Base-by-base conservation (phyloP, 495 filamentous ascomycete species). In the Bombardia bombarda region DNA sequence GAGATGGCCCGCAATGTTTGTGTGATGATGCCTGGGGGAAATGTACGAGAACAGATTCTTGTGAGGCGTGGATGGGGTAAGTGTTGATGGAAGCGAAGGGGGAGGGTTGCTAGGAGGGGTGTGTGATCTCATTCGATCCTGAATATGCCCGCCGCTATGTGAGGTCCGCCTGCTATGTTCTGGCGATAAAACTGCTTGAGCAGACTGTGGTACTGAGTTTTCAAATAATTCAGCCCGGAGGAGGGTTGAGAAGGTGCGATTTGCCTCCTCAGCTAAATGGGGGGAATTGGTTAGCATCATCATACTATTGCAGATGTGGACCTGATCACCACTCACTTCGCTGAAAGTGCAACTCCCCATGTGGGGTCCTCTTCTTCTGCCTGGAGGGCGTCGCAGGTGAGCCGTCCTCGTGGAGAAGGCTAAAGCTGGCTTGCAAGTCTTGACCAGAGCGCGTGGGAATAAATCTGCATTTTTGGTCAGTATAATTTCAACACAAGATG, bases 31-130 rank as follows among this genome's bases (percentile, higher is more conserved):
- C 16, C 86, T 78, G 9, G 87, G 86, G 10, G 87, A 88, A 52
- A 86, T 82, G 51, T 93, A 98, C 38, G 84, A 85, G 62, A 98
- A 96, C 26, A 98, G 78, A 55, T 96, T 97, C 67, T 96, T 97
- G 59, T 94, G 88, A 3, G 92, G 92, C 7, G 92, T 97, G 4
- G 89, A 90, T 0, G 93, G 92, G 3, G 88, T 95, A 32, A 92
- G 70, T 35, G 73, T 78, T 4, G 83, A 69, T 13, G 83, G 77
- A 18, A 84, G 65, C 26, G 75, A 68, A 10, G 78, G 72, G 19
- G 74, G 65, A 6, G 72, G 56, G 54, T 81, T 81, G 25, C 72
- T 79, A 6, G 92, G 87, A 22, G 90, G 87, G 8, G 89, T 95
- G 44, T 83, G 81, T 28, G 87, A 83, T 51, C 86, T 75, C 38